Percentiles rank a stretch among this genome's conserved stretches.
phyloP scores from a whole-genome alignment of 495 filamentous ascomycete genomes.

The Clohesyomyces aquaticus region DNA sequence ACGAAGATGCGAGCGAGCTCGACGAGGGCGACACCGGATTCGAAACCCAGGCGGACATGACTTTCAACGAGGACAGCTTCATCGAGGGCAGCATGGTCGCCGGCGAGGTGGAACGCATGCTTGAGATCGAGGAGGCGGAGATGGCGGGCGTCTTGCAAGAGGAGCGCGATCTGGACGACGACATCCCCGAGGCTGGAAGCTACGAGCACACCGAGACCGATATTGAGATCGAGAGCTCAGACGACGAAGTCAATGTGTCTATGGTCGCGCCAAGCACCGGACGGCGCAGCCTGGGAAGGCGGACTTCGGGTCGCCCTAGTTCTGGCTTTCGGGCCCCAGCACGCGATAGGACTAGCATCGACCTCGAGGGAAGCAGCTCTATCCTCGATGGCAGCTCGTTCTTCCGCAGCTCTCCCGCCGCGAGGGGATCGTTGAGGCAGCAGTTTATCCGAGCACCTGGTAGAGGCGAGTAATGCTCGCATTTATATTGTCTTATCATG shows the following conservation, averaged over 20 bases:
- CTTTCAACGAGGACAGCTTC: constrained; percentile 43
- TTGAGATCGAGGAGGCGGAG: constrained; percentile 49
- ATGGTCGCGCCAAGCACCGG: constrained; percentile 2
- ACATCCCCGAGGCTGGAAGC: constrained; percentile 67
- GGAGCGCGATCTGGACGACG: constrained; percentile 63
- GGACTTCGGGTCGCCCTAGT: constrained; percentile 14
- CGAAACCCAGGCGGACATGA: constrained; percentile 26
- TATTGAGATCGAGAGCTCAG: constrained; percentile 58
- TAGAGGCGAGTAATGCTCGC: neutral
- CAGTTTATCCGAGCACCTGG: constrained; percentile 16
- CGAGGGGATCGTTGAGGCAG: constrained; percentile 25
- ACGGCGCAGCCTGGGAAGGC: constrained; percentile 14
- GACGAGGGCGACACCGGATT: constrained; percentile 32
- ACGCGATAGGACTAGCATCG: constrained; percentile 26
- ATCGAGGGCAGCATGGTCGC: constrained; percentile 45
- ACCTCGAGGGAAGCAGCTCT: constrained; percentile 35
- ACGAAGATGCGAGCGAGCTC: constrained; percentile 44
- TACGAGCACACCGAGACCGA: constrained; percentile 88
- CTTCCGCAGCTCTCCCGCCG: constrained; percentile 35
- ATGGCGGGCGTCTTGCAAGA: constrained; percentile 55
- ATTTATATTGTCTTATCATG: neutral
- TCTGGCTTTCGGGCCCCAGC: constrained; percentile 8
- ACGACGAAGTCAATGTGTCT: constrained; percentile 48
- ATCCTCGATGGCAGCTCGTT: constrained; percentile 40
- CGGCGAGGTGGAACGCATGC: constrained; percentile 40